A percentile compares a stretch with the other conserved stretches of the same genome.
Conservation (phyloP, 2,329 filamentous ascomycete genomes). For the Fusarium virguliforme region DNA sequence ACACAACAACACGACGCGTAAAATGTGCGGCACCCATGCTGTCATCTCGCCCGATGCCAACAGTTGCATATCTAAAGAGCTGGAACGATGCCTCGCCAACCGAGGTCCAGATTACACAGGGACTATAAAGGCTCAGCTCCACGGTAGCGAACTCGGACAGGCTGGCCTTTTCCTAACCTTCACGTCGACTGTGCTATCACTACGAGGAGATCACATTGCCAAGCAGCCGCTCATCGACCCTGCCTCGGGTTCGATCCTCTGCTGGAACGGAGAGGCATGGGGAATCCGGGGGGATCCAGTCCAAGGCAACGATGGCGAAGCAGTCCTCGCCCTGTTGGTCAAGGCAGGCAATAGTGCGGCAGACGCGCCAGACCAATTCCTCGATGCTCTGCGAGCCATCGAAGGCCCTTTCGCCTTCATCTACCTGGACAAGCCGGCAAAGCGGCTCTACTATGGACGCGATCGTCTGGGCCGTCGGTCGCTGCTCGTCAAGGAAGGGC, state of each 20-base stretch:
- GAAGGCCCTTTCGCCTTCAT: slow-evolving; percentile 93
- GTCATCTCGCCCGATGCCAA: slow-evolving; percentile 59
- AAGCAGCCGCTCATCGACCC: slow-evolving; percentile 79
- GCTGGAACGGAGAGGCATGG: slow-evolving; percentile 99
- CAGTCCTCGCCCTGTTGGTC: slow-evolving; percentile 75
- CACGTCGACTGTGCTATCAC: slow-evolving; percentile 88
- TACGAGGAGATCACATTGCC: slow-evolving; percentile 82
- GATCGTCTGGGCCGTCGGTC: slow-evolving; percentile 92
- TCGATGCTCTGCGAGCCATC: slow-evolving; percentile 72
- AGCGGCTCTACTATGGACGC: slow-evolving; percentile 83
- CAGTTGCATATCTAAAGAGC: slow-evolving; percentile 52
- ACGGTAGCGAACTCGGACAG: slow-evolving; percentile 40
- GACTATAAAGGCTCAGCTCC: slow-evolving; percentile 56
- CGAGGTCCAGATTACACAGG: slow-evolving; percentile 75
- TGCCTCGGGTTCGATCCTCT: slow-evolving; percentile 76
- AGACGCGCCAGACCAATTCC: slow-evolving; percentile 53
- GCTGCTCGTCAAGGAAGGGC: slow-evolving; percentile 73
- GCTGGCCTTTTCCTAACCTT: slow-evolving; percentile 70
- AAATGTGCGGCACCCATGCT: slow-evolving; percentile 76
- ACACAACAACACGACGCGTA: slow-evolving; percentile 30
- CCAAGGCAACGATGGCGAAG: slow-evolving; percentile 83
- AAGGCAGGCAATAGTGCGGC: slow-evolving; percentile 56
- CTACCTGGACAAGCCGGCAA: slow-evolving; percentile 78
- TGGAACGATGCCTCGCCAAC: slow-evolving; percentile 66
- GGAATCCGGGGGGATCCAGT: slow-evolving; percentile 73